Conservation (phyloP, 441 rosid species). For the Biscutella auriculata region DNA sequence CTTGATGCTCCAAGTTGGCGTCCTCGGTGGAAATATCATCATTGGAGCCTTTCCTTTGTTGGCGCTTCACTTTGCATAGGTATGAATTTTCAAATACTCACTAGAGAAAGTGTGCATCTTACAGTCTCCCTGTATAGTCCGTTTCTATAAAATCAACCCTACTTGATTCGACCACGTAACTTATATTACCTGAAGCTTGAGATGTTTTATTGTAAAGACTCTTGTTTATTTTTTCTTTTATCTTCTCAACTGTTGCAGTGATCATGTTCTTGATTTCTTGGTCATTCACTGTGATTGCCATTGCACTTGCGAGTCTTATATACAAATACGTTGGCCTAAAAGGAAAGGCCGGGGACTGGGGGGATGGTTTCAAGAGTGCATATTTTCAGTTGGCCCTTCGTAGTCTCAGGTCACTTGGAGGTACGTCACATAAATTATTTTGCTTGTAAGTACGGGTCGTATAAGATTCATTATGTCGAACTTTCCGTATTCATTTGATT, state of each 20-base stretch:
- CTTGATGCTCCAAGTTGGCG: conserved; percentile 99
- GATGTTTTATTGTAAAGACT: background rate
- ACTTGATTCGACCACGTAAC: background rate
- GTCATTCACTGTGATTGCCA: conserved; percentile 82
- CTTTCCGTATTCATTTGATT: background rate
- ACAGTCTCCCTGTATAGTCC: background rate
- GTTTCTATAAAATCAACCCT: background rate
- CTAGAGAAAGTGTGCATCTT: background rate
- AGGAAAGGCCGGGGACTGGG: conserved; percentile 99
- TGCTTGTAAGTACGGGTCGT: background rate
- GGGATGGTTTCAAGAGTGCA: conserved; percentile 99
- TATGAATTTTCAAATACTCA: conserved; percentile 22
- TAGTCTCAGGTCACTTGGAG: conserved; percentile 97
- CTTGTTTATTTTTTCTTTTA: conserved; percentile 1
- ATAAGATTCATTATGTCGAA: background rate
- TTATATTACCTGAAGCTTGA: background rate
- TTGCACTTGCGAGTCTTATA: conserved; percentile 94
- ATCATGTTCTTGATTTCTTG: conserved; percentile 99
- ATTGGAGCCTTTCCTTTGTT: conserved; percentile 92
- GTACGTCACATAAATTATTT: conserved; percentile 24
- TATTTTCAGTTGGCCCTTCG: conserved; percentile 98
- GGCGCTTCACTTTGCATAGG: conserved; percentile 91
- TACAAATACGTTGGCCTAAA: conserved; percentile 92
- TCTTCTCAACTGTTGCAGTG: conserved; percentile 45
- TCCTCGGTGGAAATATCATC: conserved; percentile 98